Percentiles rank a stretch among this genome's conserved stretches.
Conservation (phyloP, 192 early-diverging fungal genomes). For the Pecoramyces ruminantium region DNA sequence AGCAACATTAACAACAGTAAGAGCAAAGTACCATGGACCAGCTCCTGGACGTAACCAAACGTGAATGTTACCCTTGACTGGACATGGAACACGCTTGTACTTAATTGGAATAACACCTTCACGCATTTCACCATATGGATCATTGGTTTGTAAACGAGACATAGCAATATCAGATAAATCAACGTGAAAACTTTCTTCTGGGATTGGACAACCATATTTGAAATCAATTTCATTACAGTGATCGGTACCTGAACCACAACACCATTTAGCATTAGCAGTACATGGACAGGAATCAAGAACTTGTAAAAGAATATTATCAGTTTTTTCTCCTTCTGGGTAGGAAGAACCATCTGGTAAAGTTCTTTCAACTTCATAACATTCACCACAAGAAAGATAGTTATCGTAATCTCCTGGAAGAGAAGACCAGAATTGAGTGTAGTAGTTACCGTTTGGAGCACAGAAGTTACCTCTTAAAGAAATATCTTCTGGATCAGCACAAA, state of each 20-base stretch:
- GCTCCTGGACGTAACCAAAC: slow-evolving; percentile 2
- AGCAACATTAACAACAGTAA: slow-evolving; percentile 3
- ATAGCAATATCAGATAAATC: slow-evolving; percentile 6
- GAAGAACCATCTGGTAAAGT: slow-evolving; percentile 1
- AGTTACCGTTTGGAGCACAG: slow-evolving; percentile 4
- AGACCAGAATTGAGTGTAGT: slow-evolving; percentile 6
- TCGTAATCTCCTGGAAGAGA: slow-evolving; percentile 4
- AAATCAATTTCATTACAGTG: slow-evolving; percentile 2
- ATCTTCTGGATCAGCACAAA: background rate
- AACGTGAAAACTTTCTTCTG: background rate
- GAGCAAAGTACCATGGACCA: slow-evolving; percentile 1
- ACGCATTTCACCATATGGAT: background rate
- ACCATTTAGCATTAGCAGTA: slow-evolving; percentile 4
- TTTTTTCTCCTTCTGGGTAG: background rate
- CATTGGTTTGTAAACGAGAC: slow-evolving; percentile 3
- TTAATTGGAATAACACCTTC: slow-evolving; percentile 1
- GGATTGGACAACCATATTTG: slow-evolving; percentile 4
- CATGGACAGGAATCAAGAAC: slow-evolving; percentile 4
- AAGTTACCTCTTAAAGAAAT: slow-evolving; percentile 3
- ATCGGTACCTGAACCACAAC: background rate
- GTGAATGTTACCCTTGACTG: slow-evolving; percentile 1
- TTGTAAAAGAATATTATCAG: slow-evolving; percentile 1
- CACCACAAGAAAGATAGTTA: slow-evolving; percentile 4
- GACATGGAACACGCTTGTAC: slow-evolving; percentile 1
- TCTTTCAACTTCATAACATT: slow-evolving; percentile 4